phyloP scores from a whole-genome alignment of 371 early-diverging fungal genomes.

The Hamiltosporidium tvaerminnensis region DNA sequence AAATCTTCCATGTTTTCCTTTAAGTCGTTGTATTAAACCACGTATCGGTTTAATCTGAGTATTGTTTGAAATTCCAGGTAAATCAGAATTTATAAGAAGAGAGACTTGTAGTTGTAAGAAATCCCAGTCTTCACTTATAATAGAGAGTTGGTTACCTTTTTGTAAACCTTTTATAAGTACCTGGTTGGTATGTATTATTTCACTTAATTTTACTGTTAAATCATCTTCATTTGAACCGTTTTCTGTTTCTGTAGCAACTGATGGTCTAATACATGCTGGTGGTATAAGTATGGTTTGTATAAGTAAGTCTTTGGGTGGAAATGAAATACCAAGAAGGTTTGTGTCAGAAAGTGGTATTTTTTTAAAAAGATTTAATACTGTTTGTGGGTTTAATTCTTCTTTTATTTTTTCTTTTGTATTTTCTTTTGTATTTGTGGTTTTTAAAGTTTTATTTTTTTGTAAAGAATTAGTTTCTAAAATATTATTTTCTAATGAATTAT shows the following conservation, averaged over 20 bases:
- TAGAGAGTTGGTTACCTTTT: conserved; percentile 62
- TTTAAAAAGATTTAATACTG: conserved; percentile 67
- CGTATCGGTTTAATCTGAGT: conserved; percentile 54
- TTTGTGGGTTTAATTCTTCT: conserved; percentile 79
- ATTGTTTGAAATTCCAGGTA: conserved; percentile 57
- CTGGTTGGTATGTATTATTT: conserved; percentile 78
- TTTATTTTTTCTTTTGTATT: conserved; percentile 50
- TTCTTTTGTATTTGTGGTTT: too few relatives aligned
- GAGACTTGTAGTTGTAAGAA: conserved; percentile 79
- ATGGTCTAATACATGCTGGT: conserved; percentile 87
- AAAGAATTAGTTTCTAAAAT: too few relatives aligned
- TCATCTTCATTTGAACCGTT: conserved; percentile 82
- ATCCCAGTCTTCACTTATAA: conserved; percentile 77
- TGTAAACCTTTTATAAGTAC: conserved; percentile 65
- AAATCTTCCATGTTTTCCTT: conserved; percentile 98
- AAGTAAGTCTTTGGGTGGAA: conserved; percentile 28
- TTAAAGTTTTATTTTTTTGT: too few relatives aligned
- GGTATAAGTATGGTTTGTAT: conserved; percentile 63
- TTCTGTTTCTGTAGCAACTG: conserved; percentile 68
- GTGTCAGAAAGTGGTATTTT: conserved; percentile 59
- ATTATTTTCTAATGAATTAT: too few relatives aligned
- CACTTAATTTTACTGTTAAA: conserved; percentile 83
- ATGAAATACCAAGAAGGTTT: conserved; percentile 22
- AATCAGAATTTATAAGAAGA: conserved; percentile 83
- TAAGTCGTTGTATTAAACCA: conserved; percentile 85